Evolutionary conservation across 768 basidiomycete genomes (phyloP).

Genomic region (Collybiopsis confluens): DNA sequence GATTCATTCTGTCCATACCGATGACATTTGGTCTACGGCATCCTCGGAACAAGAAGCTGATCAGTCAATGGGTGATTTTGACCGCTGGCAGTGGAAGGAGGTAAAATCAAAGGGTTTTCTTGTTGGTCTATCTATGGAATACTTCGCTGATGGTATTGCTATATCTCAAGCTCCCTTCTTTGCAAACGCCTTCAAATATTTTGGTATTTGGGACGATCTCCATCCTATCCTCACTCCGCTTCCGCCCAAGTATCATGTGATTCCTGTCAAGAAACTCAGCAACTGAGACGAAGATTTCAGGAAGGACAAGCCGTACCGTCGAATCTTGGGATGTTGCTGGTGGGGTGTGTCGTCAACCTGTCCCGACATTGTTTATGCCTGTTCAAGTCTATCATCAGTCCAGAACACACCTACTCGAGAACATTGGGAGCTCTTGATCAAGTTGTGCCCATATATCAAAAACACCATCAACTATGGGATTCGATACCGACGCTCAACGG

Average conservation of each 20-base stretch:
- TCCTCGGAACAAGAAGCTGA: background rate
- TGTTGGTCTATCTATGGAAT: background rate
- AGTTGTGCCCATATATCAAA: background rate
- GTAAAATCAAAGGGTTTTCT: background rate
- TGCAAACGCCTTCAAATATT: background rate
- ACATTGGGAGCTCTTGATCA: background rate
- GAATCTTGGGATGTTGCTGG: background rate
- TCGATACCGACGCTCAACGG: slow-evolving; percentile 37
- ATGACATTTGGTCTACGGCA: background rate
- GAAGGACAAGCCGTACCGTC: background rate
- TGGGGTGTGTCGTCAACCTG: background rate
- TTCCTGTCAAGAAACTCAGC: too few relatives aligned
- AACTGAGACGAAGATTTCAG: background rate
- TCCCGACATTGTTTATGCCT: background rate
- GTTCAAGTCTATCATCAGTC: background rate
- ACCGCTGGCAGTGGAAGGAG: background rate
- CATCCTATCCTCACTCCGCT: background rate
- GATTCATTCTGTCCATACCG: background rate
- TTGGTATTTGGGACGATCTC: background rate
- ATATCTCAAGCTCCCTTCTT: background rate
- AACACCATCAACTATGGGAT: background rate
- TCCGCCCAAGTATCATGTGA: background rate
- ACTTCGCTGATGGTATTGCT: background rate
- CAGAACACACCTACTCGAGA: background rate
- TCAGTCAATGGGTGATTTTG: background rate